phyloP scores from a whole-genome alignment of 495 filamentous ascomycete species.

The Penicillium arizonense region DNA sequence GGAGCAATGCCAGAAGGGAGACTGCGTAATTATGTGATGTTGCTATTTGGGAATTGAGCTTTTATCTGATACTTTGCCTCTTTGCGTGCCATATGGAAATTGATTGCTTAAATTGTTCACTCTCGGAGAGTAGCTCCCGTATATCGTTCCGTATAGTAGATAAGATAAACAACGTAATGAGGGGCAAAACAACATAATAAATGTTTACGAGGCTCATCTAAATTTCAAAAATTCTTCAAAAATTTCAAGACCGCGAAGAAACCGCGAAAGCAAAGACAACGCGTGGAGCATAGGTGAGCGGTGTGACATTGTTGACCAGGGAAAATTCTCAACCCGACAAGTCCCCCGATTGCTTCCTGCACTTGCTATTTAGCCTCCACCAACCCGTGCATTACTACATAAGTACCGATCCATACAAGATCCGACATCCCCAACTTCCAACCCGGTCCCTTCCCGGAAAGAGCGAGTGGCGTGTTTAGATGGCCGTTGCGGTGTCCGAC shows the following conservation, averaged over 20 bases:
- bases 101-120: not conserved
- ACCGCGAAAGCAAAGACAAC: constrained; percentile 24
- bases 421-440: not conserved
- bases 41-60: not conserved
- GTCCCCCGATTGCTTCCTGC: constrained; percentile 17
- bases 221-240: too few species aligned
- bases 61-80: too few species aligned
- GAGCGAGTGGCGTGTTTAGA: constrained; percentile 12
- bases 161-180: not conserved
- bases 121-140: too few species aligned
- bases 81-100: not conserved
- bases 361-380: not conserved
- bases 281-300: constrained; percentile 24
- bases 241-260: too few species aligned
- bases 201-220: too few species aligned
- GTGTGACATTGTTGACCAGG: constrained; percentile 7
- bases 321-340: constrained; percentile 26
- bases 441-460: constrained; percentile 2
- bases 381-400: not conserved
- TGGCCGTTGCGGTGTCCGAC: constrained; percentile 32
- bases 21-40: constrained; percentile 53
- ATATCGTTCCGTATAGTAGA: too few species aligned
- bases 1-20: constrained; percentile 54
- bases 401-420: not conserved
- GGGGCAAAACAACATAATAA: not conserved